phyloP scores from a whole-genome alignment of 2,329 filamentous ascomycete species.

The Lasiodiplodia citricola region DNA sequence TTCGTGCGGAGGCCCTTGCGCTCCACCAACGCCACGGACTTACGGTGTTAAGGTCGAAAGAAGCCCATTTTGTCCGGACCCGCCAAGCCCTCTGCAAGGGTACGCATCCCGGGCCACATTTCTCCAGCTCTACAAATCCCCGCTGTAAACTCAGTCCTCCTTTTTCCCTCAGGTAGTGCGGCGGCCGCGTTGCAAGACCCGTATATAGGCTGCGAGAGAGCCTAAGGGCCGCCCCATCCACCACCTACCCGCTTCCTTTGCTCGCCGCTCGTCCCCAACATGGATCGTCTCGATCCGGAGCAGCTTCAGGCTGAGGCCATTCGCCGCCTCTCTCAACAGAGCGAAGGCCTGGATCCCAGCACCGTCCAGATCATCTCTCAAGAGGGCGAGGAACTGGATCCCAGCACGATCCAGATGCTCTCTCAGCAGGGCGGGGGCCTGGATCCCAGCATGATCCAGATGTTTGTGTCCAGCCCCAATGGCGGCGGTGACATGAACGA shows the following conservation, averaged over 20 bases:
- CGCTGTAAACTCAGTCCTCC: constrained; percentile 10
- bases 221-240: background rate
- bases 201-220: constrained; percentile 11
- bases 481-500: constrained; percentile 6
- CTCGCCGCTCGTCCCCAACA: constrained; percentile 3
- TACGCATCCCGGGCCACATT: constrained; percentile 9
- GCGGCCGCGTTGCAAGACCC: background rate
- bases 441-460: constrained; percentile 3
- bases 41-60: constrained; percentile 17
- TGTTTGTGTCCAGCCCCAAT: background rate
- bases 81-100: constrained; percentile 15
- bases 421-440: constrained; percentile 1
- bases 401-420: background rate
- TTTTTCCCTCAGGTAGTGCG: constrained; percentile 4
- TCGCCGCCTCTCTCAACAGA: constrained; percentile 12
- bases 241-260: background rate
- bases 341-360: background rate
- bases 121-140: constrained; percentile 8
- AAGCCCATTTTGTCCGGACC: background rate
- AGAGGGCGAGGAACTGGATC: background rate
- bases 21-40: constrained; percentile 5
- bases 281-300: constrained; percentile 20
- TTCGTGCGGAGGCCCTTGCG: constrained; percentile 13
- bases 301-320: constrained; percentile 22
- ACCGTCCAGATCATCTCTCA: background rate